phyloP scores from a whole-genome alignment of 768 basidiomycete genomes.

The Kwoniella shandongensis region DNA sequence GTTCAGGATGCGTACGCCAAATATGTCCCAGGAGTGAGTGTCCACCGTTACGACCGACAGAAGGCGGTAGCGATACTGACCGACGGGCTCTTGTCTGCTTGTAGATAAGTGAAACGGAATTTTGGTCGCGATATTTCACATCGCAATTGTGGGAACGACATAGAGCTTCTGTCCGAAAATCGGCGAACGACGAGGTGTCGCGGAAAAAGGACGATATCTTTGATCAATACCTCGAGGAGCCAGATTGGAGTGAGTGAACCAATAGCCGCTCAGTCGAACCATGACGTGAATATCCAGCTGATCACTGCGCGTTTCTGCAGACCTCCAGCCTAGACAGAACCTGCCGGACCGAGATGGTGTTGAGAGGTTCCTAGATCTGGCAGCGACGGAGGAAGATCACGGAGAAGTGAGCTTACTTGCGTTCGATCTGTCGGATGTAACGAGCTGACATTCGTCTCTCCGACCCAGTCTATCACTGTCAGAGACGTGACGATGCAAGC shows the following conservation, averaged over 20 bases:
- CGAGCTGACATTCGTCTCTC: constrained; percentile 1
- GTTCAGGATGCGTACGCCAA: constrained; percentile 88
- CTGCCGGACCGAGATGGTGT: constrained; percentile 52
- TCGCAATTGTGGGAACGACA: constrained; percentile 94
- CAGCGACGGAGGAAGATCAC: constrained; percentile 87
- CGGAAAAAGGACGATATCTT: constrained; percentile 91
- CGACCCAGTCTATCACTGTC: constrained; percentile 74
- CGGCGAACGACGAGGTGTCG: constrained; percentile 66
- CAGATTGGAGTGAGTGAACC: constrained; percentile 77
- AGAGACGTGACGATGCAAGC: constrained; percentile 94
- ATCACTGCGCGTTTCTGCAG: constrained; percentile 9
- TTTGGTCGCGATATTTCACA: constrained; percentile 96
- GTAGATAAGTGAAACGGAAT: constrained; percentile 83
- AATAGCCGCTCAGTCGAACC: neutral
- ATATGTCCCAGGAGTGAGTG: constrained; percentile 75
- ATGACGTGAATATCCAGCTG: neutral
- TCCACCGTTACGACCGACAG: neutral
- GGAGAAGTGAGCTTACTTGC: constrained; percentile 67
- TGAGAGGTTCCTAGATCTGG: constrained; percentile 78
- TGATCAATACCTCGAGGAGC: constrained; percentile 92
- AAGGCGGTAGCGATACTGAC: constrained; percentile 7
- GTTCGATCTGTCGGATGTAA: neutral
- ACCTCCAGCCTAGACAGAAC: constrained; percentile 33
- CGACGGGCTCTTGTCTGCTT: no score
- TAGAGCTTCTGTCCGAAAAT: constrained; percentile 85